Evolutionary conservation across 129 eudicot genomes (phyloP).

Genomic region (Mikania micrantha): DNA sequence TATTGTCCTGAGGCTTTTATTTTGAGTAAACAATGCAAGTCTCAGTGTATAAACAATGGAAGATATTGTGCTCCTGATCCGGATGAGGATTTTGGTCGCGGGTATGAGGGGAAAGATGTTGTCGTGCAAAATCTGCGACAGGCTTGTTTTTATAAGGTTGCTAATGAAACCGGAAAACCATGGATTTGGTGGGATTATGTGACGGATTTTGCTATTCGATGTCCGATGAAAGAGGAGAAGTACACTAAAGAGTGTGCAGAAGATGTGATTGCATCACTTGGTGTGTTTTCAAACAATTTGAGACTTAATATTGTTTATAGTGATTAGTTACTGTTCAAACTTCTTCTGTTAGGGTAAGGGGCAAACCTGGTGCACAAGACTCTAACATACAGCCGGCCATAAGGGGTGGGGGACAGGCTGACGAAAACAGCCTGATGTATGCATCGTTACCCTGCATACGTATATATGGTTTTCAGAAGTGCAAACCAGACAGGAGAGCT

Average conservation of each 20-base stretch:
- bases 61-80: slow-evolving; percentile 98
- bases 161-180: slow-evolving; percentile 80
- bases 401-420: too few relatives aligned
- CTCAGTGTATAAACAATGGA: slow-evolving; percentile 90
- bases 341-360: not conserved
- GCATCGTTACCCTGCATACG: too few relatives aligned
- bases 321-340: not conserved
- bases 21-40: slow-evolving; percentile 75
- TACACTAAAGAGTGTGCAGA: slow-evolving; percentile 78
- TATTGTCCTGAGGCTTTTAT: slow-evolving; percentile 93
- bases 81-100: slow-evolving; percentile 66
- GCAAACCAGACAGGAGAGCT: not conserved
- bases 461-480: too few relatives aligned
- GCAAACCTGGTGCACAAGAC: too few relatives aligned
- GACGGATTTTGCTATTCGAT: slow-evolving; percentile 82
- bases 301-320: not conserved
- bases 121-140: slow-evolving; percentile 75
- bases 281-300: slow-evolving; percentile 29
- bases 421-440: too few relatives aligned
- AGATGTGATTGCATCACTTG: slow-evolving; percentile 73
- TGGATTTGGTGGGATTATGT: slow-evolving; percentile 99
- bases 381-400: too few relatives aligned
- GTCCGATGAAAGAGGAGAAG: slow-evolving; percentile 80
- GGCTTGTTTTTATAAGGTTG: slow-evolving; percentile 71
- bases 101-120: slow-evolving; percentile 88